Evolutionary conservation across 73 alveolate species (phyloP), one percentile per base, ranked within the genome.

Genomic region (Paramecium tetraurelia): DNA sequence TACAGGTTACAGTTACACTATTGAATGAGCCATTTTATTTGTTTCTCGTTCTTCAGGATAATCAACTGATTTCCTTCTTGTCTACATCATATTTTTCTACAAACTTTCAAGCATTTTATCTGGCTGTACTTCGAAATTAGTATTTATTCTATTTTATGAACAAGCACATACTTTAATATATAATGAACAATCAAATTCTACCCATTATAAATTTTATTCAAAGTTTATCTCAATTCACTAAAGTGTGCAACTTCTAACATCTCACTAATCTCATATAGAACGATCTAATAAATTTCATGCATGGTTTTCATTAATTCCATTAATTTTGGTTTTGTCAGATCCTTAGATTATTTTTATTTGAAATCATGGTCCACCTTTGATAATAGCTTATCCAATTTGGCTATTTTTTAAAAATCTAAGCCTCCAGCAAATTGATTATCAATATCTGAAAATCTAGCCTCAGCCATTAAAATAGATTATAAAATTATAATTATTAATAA

Each of bases 51-150:
- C 70, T 41, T 80, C 90, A 12, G 63, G 12, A 1, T 80, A 80
- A 80, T 80, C 90, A n/a, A 80, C 90, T 1, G 90, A 80, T 63
- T 80, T 80, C 43, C 90, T 80, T 43, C 90, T 80, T 8, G 14
- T 12, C 14, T 80, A 80, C 24, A 21, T 12, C 46, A 43, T 22
- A 44, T 80, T 44, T 46, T 80, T 80, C 20, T 41, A 18, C 20
- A 80, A 46, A 24, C 36, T 24, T 40, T 80, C 90, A 40, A 80
- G 46, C 75, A 80, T 44, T 48, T 80, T 80, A 46, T 80, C 90
- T 6, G 90, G 63, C 24, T 80, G 48, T 1, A 80, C 76, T 16
- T 80, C 90, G 43, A 80, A 80, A 80, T 80, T 80, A 24, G 90
- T 80, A 21, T 80, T 80, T 24, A 80, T 35, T 75, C 84, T 63